These are phyloP conservation scores for Amanita brunnescens DNA, from an alignment of 768 basidiomycete genomes.

Conservation along the genomic window DNA sequence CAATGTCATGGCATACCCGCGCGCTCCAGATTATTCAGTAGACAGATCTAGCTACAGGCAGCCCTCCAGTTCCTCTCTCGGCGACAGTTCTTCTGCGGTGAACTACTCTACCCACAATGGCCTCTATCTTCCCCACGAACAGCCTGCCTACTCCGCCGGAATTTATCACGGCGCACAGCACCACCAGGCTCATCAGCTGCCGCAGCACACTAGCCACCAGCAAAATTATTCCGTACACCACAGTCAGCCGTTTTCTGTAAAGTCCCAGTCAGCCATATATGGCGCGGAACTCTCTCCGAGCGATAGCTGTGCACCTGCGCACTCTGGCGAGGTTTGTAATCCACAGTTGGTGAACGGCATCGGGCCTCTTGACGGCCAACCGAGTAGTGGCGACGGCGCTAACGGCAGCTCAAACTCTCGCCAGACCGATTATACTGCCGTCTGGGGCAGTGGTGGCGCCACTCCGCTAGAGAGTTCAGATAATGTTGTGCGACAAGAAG, in stretches of 20 bases:
- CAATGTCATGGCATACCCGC: slow-evolving; percentile 7
- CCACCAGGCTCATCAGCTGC: slow-evolving; percentile 12
- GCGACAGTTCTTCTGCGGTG: neutral
- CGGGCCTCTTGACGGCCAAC: neutral
- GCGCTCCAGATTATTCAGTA: neutral
- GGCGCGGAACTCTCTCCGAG: slow-evolving; percentile 1
- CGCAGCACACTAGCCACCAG: slow-evolving; percentile 12
- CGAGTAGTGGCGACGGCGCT: neutral
- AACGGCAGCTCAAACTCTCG: slow-evolving; percentile 2
- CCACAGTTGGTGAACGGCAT: slow-evolving; percentile 7
- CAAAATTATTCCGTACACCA: slow-evolving; percentile 5
- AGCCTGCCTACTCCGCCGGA: slow-evolving; percentile 7
- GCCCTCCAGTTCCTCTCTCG: neutral
- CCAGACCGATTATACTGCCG: slow-evolving; percentile 5
- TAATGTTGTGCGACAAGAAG: slow-evolving; percentile 14
- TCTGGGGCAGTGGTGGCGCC: slow-evolving; percentile 5
- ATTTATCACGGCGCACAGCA: slow-evolving; percentile 6
- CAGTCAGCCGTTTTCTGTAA: neutral
- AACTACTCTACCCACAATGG: slow-evolving; percentile 10
- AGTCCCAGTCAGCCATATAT: slow-evolving; percentile 1
- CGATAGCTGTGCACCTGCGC: neutral
- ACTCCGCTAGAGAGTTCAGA: neutral
- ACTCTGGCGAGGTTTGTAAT: slow-evolving; percentile 2
- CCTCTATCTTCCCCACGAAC: slow-evolving; percentile 12
- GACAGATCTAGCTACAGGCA: slow-evolving; percentile 6